Evolutionary conservation across 441 rosid genomes (phyloP).

Genomic region (Populus trichocarpa): DNA sequence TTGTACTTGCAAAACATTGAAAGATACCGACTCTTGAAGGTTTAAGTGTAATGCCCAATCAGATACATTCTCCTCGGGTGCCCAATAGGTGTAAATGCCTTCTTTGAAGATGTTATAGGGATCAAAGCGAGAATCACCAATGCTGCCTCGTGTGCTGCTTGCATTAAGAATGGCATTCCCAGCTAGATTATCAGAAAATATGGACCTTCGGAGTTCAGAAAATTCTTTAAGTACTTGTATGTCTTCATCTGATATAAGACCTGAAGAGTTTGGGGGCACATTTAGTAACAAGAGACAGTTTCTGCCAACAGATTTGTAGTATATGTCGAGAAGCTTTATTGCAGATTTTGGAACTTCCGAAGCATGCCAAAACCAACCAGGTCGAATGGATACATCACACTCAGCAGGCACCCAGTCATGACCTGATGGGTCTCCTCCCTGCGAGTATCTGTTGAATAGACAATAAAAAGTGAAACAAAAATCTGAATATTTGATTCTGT

Average conservation of each 20-base stretch:
- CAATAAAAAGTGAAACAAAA: conserved; percentile 14
- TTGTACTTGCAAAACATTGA: conserved; percentile 66
- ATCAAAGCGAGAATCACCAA: conserved; percentile 24
- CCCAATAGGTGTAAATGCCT: conserved; percentile 75
- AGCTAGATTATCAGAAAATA: conserved; percentile 64
- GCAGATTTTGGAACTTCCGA: conserved; percentile 77
- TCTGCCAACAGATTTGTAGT: conserved; percentile 74
- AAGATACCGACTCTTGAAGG: conserved; percentile 46
- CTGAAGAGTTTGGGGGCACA: conserved; percentile 75
- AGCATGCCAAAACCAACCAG: conserved; percentile 97
- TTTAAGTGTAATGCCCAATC: conserved; percentile 51
- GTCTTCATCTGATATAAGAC: conserved; percentile 74
- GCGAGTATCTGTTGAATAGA: conserved; percentile 45
- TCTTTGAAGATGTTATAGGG: conserved; percentile 52
- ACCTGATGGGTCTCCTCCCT: conserved; percentile 62
- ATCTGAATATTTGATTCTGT: not conserved
- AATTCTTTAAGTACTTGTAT: conserved; percentile 66
- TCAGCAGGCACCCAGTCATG: conserved; percentile 91
- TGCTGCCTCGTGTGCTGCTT: conserved; percentile 57
- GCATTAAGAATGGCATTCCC: conserved; percentile 36
- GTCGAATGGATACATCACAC: conserved; percentile 89
- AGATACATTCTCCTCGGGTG: conserved; percentile 54
- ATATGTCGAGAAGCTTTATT: conserved; percentile 57
- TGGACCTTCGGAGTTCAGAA: conserved; percentile 38
- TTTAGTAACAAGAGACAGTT: conserved; percentile 73